Evolutionary conservation across 1,284 basidiomycete genomes (phyloP), one percentile per base, ranked within the genome.

Genomic region (Kwoniella shivajii): DNA sequence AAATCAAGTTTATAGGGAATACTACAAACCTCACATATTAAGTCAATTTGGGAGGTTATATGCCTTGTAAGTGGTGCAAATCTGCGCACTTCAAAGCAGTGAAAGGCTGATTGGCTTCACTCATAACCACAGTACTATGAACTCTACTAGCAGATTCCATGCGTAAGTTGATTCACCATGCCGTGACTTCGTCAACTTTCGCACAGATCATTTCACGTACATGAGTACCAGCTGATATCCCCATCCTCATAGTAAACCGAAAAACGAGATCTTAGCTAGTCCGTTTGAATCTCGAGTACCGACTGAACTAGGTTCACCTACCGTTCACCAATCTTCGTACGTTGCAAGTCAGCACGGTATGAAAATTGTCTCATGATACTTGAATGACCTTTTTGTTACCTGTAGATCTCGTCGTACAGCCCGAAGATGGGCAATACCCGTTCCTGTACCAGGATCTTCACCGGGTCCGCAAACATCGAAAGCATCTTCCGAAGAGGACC

Each of bases 1-100:
- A 20, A 72, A 73, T 45, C 88, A 92, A 57, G 91, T 89, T 66
- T 95, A 90, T 88, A 83, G 86, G 4, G 91, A 94, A 71, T 95
- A 95, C 77, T 97, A 97, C 73, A 84, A 91, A 33, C 92, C 93
- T 4, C 79, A 88, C 53, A 61, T 71, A 36, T 56, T 76, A 18
- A 72, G 71, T 5, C 69, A 76, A 43, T 70, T 71, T 55, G 69
- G 90, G 84, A 54, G 92, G 86, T 76, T 88, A 82, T 33, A 84
- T 83, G 45, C 78, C 2, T 77, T 73, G 72, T 74, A 36, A 60
- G 71, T 64, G 4, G 11, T 22, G 11, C n/a, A 11, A 2, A 24
- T 16, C 14, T 3, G 6, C 30, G 13, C 41, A 24, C 4, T 14
- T 13, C 22, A 30, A 7, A 16, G 6, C 14, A 37, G 13, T 6